Percentiles rank a stretch among this genome's conserved stretches.
These are phyloP conservation scores for Talaromyces funiculosus DNA, from an alignment of 2,329 filamentous ascomycete genomes.

Conservation along the genomic window DNA sequence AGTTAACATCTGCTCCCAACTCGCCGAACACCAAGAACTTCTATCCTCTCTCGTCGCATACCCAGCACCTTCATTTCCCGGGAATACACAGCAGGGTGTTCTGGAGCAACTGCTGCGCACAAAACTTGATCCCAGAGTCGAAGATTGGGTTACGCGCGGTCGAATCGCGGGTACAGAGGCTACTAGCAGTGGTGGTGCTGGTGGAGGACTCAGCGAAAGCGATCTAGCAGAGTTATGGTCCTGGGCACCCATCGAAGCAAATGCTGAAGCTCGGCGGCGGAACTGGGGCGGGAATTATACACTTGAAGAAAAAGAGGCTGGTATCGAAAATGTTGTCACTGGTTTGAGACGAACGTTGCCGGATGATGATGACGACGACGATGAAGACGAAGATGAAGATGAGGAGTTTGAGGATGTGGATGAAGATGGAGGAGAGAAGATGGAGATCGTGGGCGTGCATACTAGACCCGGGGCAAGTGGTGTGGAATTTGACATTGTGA, in stretches of 20 bases:
- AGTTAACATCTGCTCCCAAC: constrained; percentile 58
- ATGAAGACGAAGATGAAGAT: constrained; percentile 52
- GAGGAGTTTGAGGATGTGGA: constrained; percentile 35
- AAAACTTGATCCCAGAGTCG: constrained; percentile 72
- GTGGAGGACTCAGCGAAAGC: constrained; percentile 33
- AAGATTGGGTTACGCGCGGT: constrained; percentile 64
- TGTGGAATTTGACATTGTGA: constrained; percentile 32
- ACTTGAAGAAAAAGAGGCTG: constrained; percentile 60
- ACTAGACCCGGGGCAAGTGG: constrained; percentile 26
- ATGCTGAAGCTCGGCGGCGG: constrained; percentile 40
- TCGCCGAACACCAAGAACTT: constrained; percentile 60
- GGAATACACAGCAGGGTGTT: constrained; percentile 56
- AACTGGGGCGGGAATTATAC: constrained; percentile 64
- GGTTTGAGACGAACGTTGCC: constrained; percentile 57
- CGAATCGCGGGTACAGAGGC: constrained; percentile 36
- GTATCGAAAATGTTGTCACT: constrained; percentile 65
- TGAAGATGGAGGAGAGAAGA: constrained; percentile 26
- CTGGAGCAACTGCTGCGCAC: constrained; percentile 70
- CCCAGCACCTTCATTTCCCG: constrained; percentile 69
- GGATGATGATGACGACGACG: constrained; percentile 48
- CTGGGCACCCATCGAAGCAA: constrained; percentile 48
- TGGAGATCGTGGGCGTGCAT: constrained; percentile 37
- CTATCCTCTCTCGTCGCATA: constrained; percentile 67
- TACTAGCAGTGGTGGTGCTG: background rate
- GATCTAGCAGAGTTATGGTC: constrained; percentile 58